phyloP scores from a whole-genome alignment of 2,329 filamentous ascomycete species.

The Penicillium palitans region DNA sequence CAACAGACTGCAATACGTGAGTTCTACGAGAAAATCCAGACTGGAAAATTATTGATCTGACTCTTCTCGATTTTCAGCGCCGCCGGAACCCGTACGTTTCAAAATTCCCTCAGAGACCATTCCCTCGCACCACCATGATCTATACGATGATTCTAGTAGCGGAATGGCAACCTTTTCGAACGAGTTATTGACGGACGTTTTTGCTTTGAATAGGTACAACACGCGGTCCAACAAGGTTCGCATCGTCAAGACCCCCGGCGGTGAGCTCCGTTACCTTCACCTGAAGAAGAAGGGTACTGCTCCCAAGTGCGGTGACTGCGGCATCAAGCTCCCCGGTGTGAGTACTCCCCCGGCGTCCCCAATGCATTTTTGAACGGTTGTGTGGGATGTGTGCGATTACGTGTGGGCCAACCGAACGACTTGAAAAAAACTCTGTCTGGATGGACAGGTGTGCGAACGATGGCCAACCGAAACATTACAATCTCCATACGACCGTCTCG shows the following conservation, averaged over 20 bases:
- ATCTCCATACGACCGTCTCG: constrained; percentile 6
- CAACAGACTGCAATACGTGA: constrained; percentile 54
- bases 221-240: constrained; percentile 96
- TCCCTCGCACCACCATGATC: constrained; percentile 21
- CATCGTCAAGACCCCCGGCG: constrained; percentile 93
- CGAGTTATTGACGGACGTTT: constrained; percentile 36
- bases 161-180: constrained; percentile 13
- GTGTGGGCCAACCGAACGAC: constrained; percentile 16
- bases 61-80: constrained; percentile 52
- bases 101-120: constrained; percentile 18
- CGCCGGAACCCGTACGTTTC: constrained; percentile 75
- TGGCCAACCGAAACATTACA: constrained; percentile 17
- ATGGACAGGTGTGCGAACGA: constrained; percentile 11
- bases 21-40: constrained; percentile 21
- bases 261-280: constrained; percentile 93
- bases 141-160: constrained; percentile 18
- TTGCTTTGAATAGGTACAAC: constrained; percentile 73
- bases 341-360: constrained; percentile 53
- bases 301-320: constrained; percentile 99
- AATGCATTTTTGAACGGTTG: constrained; percentile 13
- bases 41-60: constrained; percentile 29
- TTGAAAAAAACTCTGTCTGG: constrained; percentile 15
- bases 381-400: constrained; percentile 20
- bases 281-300: constrained; percentile 99
- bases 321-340: constrained; percentile 96